Conservation (phyloP, 768 basidiomycete species). For the Paxillus rubicundulus region DNA sequence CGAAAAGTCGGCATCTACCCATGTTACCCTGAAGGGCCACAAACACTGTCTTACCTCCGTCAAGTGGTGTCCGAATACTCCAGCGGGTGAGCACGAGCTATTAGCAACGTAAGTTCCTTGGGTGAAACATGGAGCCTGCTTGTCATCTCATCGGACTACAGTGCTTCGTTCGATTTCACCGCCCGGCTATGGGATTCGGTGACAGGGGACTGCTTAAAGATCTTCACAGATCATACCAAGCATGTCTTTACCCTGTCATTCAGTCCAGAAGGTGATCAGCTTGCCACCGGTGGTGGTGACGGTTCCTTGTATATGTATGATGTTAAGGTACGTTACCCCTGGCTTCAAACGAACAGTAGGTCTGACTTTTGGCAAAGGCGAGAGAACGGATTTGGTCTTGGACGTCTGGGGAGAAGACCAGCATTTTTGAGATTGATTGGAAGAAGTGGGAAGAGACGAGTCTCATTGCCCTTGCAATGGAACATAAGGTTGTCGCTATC, state of each 20-base stretch:
- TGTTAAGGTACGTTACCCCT: slow-evolving; percentile 48
- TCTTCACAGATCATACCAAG: slow-evolving; percentile 68
- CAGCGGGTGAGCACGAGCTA: slow-evolving; percentile 52
- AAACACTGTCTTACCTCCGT: slow-evolving; percentile 61
- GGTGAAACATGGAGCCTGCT: not conserved
- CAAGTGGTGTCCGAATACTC: slow-evolving; percentile 61
- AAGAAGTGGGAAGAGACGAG: slow-evolving; percentile 51
- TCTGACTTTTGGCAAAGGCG: slow-evolving; percentile 33
- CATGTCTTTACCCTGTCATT: slow-evolving; percentile 74
- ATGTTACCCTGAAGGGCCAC: slow-evolving; percentile 58
- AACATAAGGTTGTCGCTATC: slow-evolving; percentile 64
- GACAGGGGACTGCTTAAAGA: slow-evolving; percentile 70
- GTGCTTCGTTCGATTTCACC: slow-evolving; percentile 78
- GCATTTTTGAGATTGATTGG: slow-evolving; percentile 79
- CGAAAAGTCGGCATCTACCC: slow-evolving; percentile 20
- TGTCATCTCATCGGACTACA: slow-evolving; percentile 27
- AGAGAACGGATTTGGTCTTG: slow-evolving; percentile 59
- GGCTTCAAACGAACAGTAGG: not conserved
- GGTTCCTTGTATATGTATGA: slow-evolving; percentile 74
- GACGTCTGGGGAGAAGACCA: slow-evolving; percentile 59
- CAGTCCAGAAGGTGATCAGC: slow-evolving; percentile 66
- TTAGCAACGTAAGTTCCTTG: slow-evolving; percentile 61
- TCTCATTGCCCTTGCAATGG: slow-evolving; percentile 68
- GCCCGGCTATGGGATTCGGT: slow-evolving; percentile 81
- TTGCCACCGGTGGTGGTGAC: slow-evolving; percentile 80